These are phyloP conservation scores for Carallia brachiata DNA, from an alignment of 345 rosid genomes.

Conservation along the genomic window DNA sequence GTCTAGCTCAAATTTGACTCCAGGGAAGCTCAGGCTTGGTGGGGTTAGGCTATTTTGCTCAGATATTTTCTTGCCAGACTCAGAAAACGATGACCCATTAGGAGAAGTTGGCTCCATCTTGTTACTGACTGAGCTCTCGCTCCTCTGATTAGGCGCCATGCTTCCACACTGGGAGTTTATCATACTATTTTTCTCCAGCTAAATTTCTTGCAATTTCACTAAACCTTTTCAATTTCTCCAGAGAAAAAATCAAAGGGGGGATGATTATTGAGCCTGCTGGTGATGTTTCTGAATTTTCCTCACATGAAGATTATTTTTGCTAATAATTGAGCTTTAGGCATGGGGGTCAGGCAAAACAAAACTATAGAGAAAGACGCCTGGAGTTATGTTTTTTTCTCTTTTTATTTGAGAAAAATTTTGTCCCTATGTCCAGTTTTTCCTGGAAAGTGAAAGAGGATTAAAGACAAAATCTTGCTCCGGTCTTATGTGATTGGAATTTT, in stretches of 20 bases:
- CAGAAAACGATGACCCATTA: constrained; percentile 23
- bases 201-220: not conserved
- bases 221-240: no score
- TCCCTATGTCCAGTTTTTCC: constrained; percentile 13
- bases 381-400: constrained; percentile 17
- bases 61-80: constrained; percentile 28
- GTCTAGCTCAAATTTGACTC: constrained; percentile 45
- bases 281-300: no score
- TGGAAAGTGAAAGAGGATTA: constrained; percentile 11
- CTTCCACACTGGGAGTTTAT: constrained; percentile 41
- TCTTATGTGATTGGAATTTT: constrained; percentile 25
- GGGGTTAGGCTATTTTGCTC: constrained; percentile 44
- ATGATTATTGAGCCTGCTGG: no score
- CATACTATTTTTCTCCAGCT: constrained; percentile 16
- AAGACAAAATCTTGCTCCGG: constrained; percentile 11
- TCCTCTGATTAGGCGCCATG: constrained; percentile 40
- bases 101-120: constrained; percentile 32
- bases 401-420: constrained; percentile 9
- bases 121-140: constrained; percentile 37
- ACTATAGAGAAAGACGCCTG: not conserved
- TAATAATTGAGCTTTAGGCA: no score
- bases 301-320: no score
- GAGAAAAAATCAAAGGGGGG: no score
- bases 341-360: no score
- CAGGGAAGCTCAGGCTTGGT: constrained; percentile 47